Evolutionary conservation across 1,139 yeast species (phyloP), one percentile per base, ranked within the genome.

Genomic region (Suhomyces coccinellae): DNA sequence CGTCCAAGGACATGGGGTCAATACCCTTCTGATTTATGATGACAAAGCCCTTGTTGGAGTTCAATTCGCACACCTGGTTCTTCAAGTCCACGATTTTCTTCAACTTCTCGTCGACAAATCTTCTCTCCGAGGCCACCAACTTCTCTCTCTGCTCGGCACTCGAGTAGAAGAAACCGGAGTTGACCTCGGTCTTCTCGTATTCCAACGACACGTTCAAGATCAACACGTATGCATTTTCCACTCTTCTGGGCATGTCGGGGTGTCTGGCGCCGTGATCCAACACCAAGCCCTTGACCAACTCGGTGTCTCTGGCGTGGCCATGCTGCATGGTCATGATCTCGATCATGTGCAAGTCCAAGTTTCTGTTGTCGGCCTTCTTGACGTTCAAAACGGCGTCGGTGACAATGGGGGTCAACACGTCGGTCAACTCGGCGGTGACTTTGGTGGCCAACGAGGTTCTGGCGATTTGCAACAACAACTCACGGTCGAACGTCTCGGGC

Each of bases 261-360:
- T 95, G 99, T 64, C 99, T 83, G 13, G 97, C 97, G 51, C 99
- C 99, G 64, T 95, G 99, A 64, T 95, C 99, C 55, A 95, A 77
- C 33, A 93, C 98, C 55, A 95, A 79, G 36, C 99, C 99, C 57
- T 80, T 83, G 53, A 95, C 75, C 52, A 95, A 80, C 57, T 80
- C 79, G 16, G 99, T 91, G 48, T 91, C 95, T 51, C 82, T 80
- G 38, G 95, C 88, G 37, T 85, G 78, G 53, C 91, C 87, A 60
- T 87, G 95, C 77, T 93, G 97, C 98, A 95, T 95, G 55, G 95
- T 85, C 93, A 93, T 93, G 59, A 93, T 87, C 71, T 95, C 99
- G 57, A 95, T 85, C 99, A 95, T 95, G 68, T 93, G 97, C 57
- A 95, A 75, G 65, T 95, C 99, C 49, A 90, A 72, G 43, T 77